These are phyloP conservation scores for Quercus tomentella DNA, from an alignment of 331 rosid genomes.

Conservation along the genomic window DNA sequence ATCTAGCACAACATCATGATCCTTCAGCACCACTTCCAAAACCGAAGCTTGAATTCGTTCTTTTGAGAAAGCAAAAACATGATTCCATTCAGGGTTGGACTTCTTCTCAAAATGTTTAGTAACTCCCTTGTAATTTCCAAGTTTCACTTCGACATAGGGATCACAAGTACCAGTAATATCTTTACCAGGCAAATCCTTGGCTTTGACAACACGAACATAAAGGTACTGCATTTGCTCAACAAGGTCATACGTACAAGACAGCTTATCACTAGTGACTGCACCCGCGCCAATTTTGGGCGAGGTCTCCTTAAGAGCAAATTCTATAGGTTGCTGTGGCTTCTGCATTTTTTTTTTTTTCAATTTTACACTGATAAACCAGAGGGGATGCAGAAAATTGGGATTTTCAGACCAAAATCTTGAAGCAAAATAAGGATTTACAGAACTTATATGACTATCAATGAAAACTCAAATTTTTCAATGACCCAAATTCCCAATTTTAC, in stretches of 20 bases:
- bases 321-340: conserved; percentile 60
- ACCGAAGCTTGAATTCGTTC: conserved; percentile 52
- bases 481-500: not conserved
- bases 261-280: conserved; percentile 52
- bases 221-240: conserved; percentile 79
- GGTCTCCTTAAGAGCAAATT: conserved; percentile 80
- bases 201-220: conserved; percentile 63
- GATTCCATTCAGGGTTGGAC: conserved; percentile 56
- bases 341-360: conserved; percentile 55
- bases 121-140: conserved; percentile 61
- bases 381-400: not conserved
- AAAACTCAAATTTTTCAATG: not conserved
- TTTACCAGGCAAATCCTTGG: conserved; percentile 50
- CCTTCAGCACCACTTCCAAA: conserved; percentile 58
- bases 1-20: conserved; percentile 41
- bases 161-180: conserved; percentile 48
- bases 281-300: conserved; percentile 84
- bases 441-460: not conserved
- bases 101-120: conserved; percentile 48
- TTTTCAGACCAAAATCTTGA: not conserved
- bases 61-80: conserved; percentile 51
- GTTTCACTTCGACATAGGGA: conserved; percentile 62
- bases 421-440: not conserved
- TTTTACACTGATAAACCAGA: conserved; percentile 13
- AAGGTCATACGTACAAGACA: conserved; percentile 50